Evolutionary conservation across 805 yeast genomes (phyloP), one percentile per base, ranked within the genome.

Genomic region (Lipomyces orientalis): DNA sequence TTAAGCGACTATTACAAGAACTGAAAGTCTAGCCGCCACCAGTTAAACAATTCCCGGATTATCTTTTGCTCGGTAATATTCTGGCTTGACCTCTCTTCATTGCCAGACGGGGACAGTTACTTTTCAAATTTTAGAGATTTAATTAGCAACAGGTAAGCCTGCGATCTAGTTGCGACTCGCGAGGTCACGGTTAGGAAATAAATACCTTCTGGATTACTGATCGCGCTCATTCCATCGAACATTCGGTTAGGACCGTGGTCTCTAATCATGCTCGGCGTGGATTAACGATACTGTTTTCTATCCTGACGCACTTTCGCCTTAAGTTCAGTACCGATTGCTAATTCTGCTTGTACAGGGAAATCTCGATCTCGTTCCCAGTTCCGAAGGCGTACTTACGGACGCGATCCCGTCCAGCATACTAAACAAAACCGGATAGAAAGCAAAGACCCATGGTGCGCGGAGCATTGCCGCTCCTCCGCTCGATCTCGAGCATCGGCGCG

Each of bases 391-490:
- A n/a, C 3, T 43, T 43, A 12, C 25, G 49, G 22, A 43, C 49
- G 43, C 49, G 49, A 43, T 22, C 22, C 22, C 8, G 49, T 43
- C 49, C n/a, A 43, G 49, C 49, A 43, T 43, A 43, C n/a, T 22
- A n/a, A 9, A 43, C n/a, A 43, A 16, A n/a, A n/a, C 49, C 49
- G 22, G 22, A 4, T 16, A 16, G 49, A n/a, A 43, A 43, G 43
- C 6, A 37, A 37, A 12, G 43, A 8, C 33, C n/a, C 52, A 62
- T 62, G 61, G 43, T 58, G 61, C 65, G 65, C 49, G 61, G 65
- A 63, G 65, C 65, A n/a, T 54, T 51, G 5, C 35, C 54, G 58
- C 58, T 63, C 62, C 58, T 63, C 55, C 65, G 65, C 65, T 54
- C 57, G 33, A 34, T 58, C 51, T 61, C 54, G 19, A 52, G 62